Percentiles rank a stretch among this genome's conserved stretches.
Conservation (phyloP, 495 filamentous ascomycete species). For the Rhypophila decipiens region DNA sequence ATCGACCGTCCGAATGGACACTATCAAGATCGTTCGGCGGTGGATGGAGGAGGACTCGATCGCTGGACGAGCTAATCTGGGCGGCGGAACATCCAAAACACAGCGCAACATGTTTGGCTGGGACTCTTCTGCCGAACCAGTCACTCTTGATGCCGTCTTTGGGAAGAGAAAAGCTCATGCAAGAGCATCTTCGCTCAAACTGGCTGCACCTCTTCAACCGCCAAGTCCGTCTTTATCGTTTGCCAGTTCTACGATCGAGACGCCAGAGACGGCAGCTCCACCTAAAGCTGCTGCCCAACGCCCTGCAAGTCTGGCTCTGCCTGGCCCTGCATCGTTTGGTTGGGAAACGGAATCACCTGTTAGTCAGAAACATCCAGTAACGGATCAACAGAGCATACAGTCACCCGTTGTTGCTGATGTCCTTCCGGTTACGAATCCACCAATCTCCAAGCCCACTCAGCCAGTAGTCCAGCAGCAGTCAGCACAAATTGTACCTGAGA, state of each 20-base stretch:
- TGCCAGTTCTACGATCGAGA: not conserved
- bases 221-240: not conserved
- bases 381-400: not conserved
- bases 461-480: too few relatives aligned
- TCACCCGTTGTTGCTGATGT: not conserved
- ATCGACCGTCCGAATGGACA: slow-evolving; percentile 45
- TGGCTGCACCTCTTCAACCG: not conserved
- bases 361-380: too few relatives aligned
- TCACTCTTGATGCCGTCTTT: slow-evolving; percentile 42
- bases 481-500: not conserved
- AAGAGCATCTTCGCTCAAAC: slow-evolving; percentile 17
- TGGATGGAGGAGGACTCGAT: slow-evolving; percentile 58
- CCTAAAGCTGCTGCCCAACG: slow-evolving; percentile 10
- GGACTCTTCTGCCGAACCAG: slow-evolving; percentile 42
- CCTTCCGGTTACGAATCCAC: not conserved
- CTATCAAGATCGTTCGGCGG: slow-evolving; percentile 47
- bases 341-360: slow-evolving; percentile 27
- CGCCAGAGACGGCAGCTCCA: slow-evolving; percentile 5
- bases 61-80: slow-evolving; percentile 41
- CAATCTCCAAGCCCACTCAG: too few relatives aligned
- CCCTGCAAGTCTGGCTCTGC: slow-evolving; percentile 9
- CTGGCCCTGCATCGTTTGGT: slow-evolving; percentile 27
- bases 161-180: slow-evolving; percentile 21
- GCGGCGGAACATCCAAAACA: slow-evolving; percentile 33
- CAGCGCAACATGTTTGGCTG: slow-evolving; percentile 48